Evolutionary conservation across 2,329 filamentous ascomycete species (phyloP), one percentile per base, ranked within the genome.

Genomic region (Dendryphion nanum): DNA sequence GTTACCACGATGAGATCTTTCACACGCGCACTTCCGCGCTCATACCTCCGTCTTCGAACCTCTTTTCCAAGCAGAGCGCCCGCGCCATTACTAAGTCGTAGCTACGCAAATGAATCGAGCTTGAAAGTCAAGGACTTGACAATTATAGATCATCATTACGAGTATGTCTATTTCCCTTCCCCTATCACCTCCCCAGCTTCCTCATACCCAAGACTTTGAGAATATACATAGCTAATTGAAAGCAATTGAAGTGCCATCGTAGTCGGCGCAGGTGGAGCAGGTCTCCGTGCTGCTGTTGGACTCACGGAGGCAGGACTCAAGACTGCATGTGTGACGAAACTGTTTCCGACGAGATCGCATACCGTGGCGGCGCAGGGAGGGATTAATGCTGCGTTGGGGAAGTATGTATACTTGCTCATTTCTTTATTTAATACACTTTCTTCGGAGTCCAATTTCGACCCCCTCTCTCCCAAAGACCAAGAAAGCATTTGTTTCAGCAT

Each of bases 221-320:
- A 30, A 30, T 8, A 30, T 8, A 13, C 29, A 14, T 14, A 12
- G 13, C n/a, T 24, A 24, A 24, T 7, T 24, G 21, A n/a, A 24
- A 24, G 21, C n/a, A 30, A 30, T 10, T 30, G 15, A 30, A 44
- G 47, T 47, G 62, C 61, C 19, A 61, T 66, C 30, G 63, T 66
- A 7, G 53, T 66, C 13, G 62, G 63, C 33, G 78, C 78, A 41
- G 78, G 78, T 48, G 78, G 31, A 57, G 76, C 87, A 45, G 87
- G 87, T 68, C 77, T 93, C 52, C 83, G 87, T 68, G 86, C 87
- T 34, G 87, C 87, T 36, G 89, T 91, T 62, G 87, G 87, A 72
- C 81, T 93, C 43, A 86, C 87, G 51, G 87, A 93, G 76, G 86
- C 87, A 51, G 87, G 87, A 43, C 90, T 91, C 77, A 90, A 91